Base-by-base conservation (phyloP, 331 rosid genomes). In the Telfairia occidentalis region DNA sequence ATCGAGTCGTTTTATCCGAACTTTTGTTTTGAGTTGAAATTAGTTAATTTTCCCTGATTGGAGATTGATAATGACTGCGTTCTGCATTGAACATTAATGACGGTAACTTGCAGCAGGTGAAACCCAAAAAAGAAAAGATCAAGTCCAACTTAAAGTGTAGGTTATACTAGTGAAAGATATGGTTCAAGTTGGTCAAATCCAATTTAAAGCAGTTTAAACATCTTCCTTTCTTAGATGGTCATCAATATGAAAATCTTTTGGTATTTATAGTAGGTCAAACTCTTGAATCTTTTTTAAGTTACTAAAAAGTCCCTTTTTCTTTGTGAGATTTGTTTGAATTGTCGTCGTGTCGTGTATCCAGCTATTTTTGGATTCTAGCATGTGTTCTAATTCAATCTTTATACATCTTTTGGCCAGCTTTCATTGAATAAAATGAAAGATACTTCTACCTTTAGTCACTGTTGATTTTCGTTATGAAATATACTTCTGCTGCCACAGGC, bases 181-280 rank as follows among this genome's bases (percentile, higher is more conserved):
- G 18, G 29, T 38, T 67, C 3, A 10, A 67, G 54, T 67, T 40
- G 35, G 52, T 69, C 52, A 23, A 42, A 26, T 45, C 40, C 55
- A 43, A 24, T 69, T 69, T 13, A 26, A 43, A 46, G 52, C 34
- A 43, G 40, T 28, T 71, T 30, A 71, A 71, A 71, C 43, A 46
- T 46, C 59, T 71, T 71, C 59, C 58, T 46, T 71, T 46, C 38
- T 45, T 13, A 26, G 74, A 69, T 38, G n/a, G 52, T 66, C 52
- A 38, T 40, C 73, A 66, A 66, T 35, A 11, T 38, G 52, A 38
- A 5, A 38, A 65, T 19, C 9, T 65, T 11, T 65, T 67, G 8
- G 32, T 43, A 69, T 69, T 69, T 69, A 69, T 69, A 12, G 74
- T 26, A 23, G 38, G 74, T 71, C 58, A 29, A 42, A 4, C 18